Conservation (phyloP, 2,329 filamentous ascomycete species). For the Botryotinia convoluta region DNA sequence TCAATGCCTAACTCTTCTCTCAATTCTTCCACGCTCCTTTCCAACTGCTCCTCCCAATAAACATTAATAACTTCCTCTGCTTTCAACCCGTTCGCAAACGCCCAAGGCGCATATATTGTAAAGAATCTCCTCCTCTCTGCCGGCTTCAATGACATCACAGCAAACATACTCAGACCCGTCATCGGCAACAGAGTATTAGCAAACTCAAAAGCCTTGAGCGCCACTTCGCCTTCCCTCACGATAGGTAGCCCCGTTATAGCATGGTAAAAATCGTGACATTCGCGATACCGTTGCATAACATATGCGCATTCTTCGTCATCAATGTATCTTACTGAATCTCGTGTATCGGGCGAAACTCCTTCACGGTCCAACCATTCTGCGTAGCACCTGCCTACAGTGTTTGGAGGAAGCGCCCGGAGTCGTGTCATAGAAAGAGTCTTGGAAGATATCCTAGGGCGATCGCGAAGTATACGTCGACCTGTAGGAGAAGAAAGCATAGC, state of each 20-base stretch:
- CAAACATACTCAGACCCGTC: conserved; percentile 83
- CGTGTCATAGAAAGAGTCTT: conserved; percentile 59
- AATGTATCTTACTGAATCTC: conserved; percentile 79
- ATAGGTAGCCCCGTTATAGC: conserved; percentile 87
- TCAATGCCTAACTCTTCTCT: conserved; percentile 77
- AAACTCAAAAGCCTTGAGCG: conserved; percentile 97
- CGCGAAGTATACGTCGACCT: conserved; percentile 85
- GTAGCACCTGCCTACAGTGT: conserved; percentile 79
- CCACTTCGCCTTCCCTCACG: conserved; percentile 92
- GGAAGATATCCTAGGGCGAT: conserved; percentile 84
- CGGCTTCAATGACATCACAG: conserved; percentile 61
- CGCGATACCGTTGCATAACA: conserved; percentile 96
- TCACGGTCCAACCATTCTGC: conserved; percentile 90
- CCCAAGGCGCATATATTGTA: conserved; percentile 82
- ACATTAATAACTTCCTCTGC: conserved; percentile 86
- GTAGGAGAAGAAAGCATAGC: conserved; percentile 84
- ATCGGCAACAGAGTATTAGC: conserved; percentile 92
- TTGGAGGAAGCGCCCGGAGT: conserved; percentile 69
- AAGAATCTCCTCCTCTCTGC: conserved; percentile 66
- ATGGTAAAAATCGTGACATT: conserved; percentile 98
- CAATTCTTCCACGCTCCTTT: conserved; percentile 76
- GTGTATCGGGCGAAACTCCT: conserved; percentile 88
- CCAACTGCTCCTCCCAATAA: conserved; percentile 94
- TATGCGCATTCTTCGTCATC: conserved; percentile 96
- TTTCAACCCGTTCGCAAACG: conserved; percentile 74